These are phyloP conservation scores for Westerdykella sp. DNA, from an alignment of 2,329 filamentous ascomycete genomes.

Conservation along the genomic window DNA sequence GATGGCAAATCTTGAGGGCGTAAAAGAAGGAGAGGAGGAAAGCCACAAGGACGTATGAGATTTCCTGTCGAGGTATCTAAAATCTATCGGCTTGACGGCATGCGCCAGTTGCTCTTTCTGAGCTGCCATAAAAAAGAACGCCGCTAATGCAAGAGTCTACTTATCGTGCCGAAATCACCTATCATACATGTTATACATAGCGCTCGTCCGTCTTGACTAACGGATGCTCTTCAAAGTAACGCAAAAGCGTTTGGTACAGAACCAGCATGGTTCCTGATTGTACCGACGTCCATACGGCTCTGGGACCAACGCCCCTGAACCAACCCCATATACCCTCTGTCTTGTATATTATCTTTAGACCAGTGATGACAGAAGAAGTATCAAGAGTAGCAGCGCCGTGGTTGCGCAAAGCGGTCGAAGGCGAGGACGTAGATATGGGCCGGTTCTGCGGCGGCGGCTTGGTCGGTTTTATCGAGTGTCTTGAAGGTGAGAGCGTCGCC, in stretches of 20 bases:
- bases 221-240: slow-evolving; percentile 60
- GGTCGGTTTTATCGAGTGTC: slow-evolving; percentile 24
- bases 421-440: slow-evolving; percentile 81
- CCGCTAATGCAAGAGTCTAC: slow-evolving; percentile 4
- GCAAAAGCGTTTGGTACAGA: slow-evolving; percentile 81
- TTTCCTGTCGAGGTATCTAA: too few relatives aligned
- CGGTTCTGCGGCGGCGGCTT: slow-evolving; percentile 45
- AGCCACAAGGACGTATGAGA: too few relatives aligned
- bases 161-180: not conserved
- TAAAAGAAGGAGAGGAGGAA: too few relatives aligned
- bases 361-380: slow-evolving; percentile 82
- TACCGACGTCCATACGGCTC: slow-evolving; percentile 93
- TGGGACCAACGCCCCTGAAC: slow-evolving; percentile 90
- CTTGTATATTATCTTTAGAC: slow-evolving; percentile 79
- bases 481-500: slow-evolving; percentile 18
- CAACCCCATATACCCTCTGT: slow-evolving; percentile 83
- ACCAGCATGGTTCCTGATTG: slow-evolving; percentile 97
- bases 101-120: too few relatives aligned
- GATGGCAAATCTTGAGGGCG: too few relatives aligned
- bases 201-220: slow-evolving; percentile 23
- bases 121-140: slow-evolving; percentile 1
- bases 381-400: slow-evolving; percentile 76
- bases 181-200: slow-evolving; percentile 6
- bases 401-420: slow-evolving; percentile 72
- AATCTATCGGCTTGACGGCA: too few relatives aligned